Percentiles rank a stretch among this genome's conserved stretches.
Evolutionary conservation across 176 grass and related monocot genomes (phyloP).

Genomic region (Areca catechu): DNA sequence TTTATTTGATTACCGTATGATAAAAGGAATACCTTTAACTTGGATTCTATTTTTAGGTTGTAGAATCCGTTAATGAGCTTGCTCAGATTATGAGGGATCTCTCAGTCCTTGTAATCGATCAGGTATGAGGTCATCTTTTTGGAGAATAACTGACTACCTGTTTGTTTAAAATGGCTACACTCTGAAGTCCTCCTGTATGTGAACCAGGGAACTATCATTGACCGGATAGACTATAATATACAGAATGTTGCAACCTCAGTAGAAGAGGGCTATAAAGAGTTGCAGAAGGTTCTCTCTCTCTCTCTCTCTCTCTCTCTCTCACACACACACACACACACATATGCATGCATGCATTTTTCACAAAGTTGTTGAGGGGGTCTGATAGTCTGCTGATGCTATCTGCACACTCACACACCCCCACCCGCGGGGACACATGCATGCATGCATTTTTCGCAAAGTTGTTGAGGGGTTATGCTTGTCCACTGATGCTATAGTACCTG

Average conservation of each 20-base stretch:
- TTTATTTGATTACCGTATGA: no score
- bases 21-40: background rate
- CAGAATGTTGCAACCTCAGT: slow-evolving; percentile 82
- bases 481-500: no score
- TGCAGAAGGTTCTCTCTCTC: slow-evolving; percentile 48
- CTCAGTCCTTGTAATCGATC: slow-evolving; percentile 93
- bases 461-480: no score
- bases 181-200: background rate
- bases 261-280: slow-evolving; percentile 81
- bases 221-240: slow-evolving; percentile 88
- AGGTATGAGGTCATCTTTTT: slow-evolving; percentile 37
- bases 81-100: slow-evolving; percentile 99
- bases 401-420: no score
- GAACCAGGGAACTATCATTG: slow-evolving; percentile 82
- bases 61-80: slow-evolving; percentile 93
- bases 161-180: no score
- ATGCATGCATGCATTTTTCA: no score
- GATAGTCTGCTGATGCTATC: no score
- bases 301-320: slow-evolving; percentile 7
- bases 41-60: slow-evolving; percentile 47
- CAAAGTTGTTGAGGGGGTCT: no score
- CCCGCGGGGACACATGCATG: no score
- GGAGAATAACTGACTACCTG: no score
- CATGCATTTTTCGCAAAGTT: background rate
- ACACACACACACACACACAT: no score